These are phyloP conservation scores for Quercus dentata DNA, from an alignment of 306 rosid species.

Conservation along the genomic window DNA sequence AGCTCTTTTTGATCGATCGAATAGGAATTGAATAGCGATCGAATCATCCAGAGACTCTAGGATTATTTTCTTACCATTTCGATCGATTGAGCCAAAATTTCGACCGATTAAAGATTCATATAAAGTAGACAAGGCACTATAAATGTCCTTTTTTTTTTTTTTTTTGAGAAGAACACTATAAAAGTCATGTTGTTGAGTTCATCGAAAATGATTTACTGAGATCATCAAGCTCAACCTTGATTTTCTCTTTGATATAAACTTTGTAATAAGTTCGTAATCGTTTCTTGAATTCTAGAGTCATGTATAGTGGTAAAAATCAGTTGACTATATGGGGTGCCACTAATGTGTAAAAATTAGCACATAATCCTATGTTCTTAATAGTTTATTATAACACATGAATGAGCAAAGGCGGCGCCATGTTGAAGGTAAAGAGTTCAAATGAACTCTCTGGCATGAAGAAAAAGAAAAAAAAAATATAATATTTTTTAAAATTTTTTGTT, in stretches of 20 bases:
- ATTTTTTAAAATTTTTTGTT: too few species aligned
- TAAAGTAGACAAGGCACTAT: neutral
- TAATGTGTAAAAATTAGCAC: neutral
- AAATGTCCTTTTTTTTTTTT: too few species aligned
- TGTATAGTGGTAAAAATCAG: neutral
- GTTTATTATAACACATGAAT: neutral
- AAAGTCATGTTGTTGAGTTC: neutral
- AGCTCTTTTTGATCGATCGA: too few species aligned
- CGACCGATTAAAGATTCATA: neutral
- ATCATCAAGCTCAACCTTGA: neutral
- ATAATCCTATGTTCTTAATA: neutral
- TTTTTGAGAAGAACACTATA: neutral
- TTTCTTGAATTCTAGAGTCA: neutral
- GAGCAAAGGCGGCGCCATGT: too few species aligned
- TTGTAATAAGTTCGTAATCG: neutral
- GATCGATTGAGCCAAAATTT: too few species aligned
- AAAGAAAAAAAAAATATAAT: too few species aligned
- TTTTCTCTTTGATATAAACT: neutral
- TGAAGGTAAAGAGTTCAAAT: too few species aligned
- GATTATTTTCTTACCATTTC: too few species aligned
- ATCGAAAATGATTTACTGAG: neutral
- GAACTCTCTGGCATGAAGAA: too few species aligned
- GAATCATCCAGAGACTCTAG: too few species aligned
- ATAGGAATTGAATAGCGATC: too few species aligned
- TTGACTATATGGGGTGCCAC: neutral